phyloP scores from a whole-genome alignment of 2,329 filamentous ascomycete genomes.

The Nectriaceae sp. region DNA sequence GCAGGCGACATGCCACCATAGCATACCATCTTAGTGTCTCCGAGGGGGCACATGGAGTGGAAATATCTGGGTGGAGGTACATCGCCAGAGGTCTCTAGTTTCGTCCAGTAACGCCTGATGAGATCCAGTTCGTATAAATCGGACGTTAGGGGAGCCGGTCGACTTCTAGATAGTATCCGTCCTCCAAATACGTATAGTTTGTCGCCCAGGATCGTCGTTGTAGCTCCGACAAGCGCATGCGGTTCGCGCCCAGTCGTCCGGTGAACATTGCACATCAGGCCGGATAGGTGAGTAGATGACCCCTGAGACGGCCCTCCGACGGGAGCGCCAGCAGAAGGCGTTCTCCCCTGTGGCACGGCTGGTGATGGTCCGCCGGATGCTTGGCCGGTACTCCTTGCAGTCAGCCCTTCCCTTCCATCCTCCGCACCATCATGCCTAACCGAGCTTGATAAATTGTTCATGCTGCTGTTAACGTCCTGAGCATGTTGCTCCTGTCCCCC shows the following conservation, averaged over 20 bases:
- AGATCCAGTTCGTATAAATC: conserved; percentile 94
- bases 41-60: conserved; percentile 90
- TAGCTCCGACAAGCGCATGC: conserved; percentile 88
- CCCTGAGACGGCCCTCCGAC: conserved; percentile 48
- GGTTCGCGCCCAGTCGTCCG: conserved; percentile 91
- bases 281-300: conserved; percentile 61
- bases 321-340: conserved; percentile 10
- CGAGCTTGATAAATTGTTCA: conserved; percentile 46
- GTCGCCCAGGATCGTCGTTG: conserved; percentile 91
- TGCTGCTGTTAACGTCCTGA: conserved; percentile 47
- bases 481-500: conserved; percentile 31
- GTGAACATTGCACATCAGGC: conserved; percentile 71
- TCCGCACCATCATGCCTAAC: conserved; percentile 48
- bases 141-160: conserved; percentile 78
- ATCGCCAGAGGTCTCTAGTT: conserved; percentile 80
- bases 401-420: conserved; percentile 46
- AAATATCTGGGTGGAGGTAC: conserved; percentile 92
- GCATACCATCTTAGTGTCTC: conserved; percentile 94
- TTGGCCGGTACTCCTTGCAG: conserved; percentile 55
- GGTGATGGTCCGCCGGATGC: conserved; percentile 60
- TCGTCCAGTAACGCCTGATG: conserved; percentile 89
- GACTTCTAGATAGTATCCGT: conserved; percentile 78
- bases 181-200: conserved; percentile 97
- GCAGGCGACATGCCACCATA: conserved; percentile 97
- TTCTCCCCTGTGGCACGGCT: conserved; percentile 41